These are phyloP conservation scores for Rubus parviflorus DNA, from an alignment of 306 rosid species.

Conservation along the genomic window DNA sequence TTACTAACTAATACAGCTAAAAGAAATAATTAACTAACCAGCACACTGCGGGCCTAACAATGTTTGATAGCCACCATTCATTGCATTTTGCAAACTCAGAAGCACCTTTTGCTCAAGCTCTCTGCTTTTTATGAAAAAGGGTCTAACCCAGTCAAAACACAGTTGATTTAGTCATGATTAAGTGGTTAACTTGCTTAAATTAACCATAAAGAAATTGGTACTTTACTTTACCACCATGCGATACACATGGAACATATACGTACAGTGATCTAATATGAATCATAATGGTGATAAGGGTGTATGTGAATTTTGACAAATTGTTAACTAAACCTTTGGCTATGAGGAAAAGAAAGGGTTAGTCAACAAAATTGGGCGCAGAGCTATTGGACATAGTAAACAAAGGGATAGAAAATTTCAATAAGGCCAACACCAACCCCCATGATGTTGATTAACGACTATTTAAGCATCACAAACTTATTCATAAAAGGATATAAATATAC, in stretches of 20 bases:
- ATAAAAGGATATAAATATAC: background rate
- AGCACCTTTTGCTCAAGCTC: background rate
- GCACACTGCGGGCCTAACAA: background rate
- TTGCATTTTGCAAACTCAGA: background rate
- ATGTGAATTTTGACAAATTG: background rate
- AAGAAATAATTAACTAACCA: background rate
- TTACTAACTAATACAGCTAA: background rate
- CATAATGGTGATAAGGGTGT: background rate
- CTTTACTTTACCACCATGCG: constrained; percentile 1
- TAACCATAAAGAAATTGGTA: background rate
- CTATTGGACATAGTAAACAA: constrained; percentile 1
- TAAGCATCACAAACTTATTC: background rate
- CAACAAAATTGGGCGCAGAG: constrained; percentile 48
- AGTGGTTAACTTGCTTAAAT: background rate
- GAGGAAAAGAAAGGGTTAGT: constrained; percentile 23
- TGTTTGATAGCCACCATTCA: background rate
- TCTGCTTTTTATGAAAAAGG: background rate
- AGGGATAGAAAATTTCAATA: background rate
- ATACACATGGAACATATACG: background rate
- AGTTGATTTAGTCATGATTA: background rate
- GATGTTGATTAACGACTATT: constrained; percentile 1
- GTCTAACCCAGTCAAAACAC: constrained; percentile 20
- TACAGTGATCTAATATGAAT: background rate
- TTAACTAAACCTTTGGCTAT: constrained; percentile 27
- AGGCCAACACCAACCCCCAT: background rate